These are phyloP conservation scores for Hawksworthiomyces lignivorus DNA, from an alignment of 2,329 filamentous ascomycete species.

Conservation along the genomic window DNA sequence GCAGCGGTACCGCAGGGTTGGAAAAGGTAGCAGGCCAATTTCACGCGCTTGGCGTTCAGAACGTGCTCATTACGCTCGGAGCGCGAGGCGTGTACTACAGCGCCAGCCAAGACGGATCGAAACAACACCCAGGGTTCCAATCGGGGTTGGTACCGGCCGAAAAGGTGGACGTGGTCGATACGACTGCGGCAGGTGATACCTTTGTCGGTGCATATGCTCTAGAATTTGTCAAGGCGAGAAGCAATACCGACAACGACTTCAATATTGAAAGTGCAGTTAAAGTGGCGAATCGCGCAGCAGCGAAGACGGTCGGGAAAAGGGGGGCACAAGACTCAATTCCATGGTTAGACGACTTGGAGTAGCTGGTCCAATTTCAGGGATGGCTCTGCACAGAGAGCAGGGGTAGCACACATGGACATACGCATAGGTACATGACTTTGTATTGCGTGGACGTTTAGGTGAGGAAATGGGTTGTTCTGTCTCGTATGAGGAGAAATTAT, in stretches of 20 bases:
- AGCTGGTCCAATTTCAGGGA: too few species aligned
- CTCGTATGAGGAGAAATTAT: too few species aligned
- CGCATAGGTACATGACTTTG: too few species aligned
- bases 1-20: too few species aligned
- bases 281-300: constrained; percentile 55
- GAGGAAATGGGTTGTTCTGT: too few species aligned
- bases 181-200: constrained; percentile 88
- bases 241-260: constrained; percentile 40
- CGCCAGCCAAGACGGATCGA: constrained; percentile 34
- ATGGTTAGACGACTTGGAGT: constrained; percentile 43
- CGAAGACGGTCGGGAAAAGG: constrained; percentile 52
- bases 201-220: constrained; percentile 86
- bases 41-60: constrained; percentile 56
- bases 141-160: constrained; percentile 51
- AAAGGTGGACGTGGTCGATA: constrained; percentile 76
- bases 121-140: too few species aligned
- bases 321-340: constrained; percentile 62
- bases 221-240: constrained; percentile 51
- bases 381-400: too few species aligned
- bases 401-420: too few species aligned
- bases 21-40: constrained; percentile 48
- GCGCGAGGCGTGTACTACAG: constrained; percentile 64
- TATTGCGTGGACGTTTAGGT: too few species aligned
- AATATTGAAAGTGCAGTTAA: too few species aligned
- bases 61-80: constrained; percentile 78